These are phyloP conservation scores for Tetrapisispora namnaoensis DNA, from an alignment of 805 yeast genomes.

Conservation along the genomic window DNA sequence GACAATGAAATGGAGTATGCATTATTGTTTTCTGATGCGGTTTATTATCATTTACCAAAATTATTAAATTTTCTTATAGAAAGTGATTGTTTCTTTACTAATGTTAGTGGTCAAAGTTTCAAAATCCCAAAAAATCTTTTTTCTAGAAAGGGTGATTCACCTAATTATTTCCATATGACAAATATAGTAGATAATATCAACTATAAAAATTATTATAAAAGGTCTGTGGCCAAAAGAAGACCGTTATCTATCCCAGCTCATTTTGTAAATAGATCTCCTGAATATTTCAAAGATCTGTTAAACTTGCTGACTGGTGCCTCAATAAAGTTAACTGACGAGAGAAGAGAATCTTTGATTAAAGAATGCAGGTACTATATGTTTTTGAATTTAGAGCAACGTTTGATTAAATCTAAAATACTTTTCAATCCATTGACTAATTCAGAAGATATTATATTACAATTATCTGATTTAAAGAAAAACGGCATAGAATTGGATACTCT, in stretches of 20 bases:
- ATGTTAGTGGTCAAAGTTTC: constrained; percentile 52
- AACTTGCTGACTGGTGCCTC: constrained; percentile 46
- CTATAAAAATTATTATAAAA: constrained; percentile 33
- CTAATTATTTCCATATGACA: constrained; percentile 66
- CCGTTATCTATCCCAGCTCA: constrained; percentile 71
- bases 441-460: constrained; percentile 49
- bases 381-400: constrained; percentile 59
- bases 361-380: constrained; percentile 78
- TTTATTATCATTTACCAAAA: constrained; percentile 56
- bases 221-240: constrained; percentile 40
- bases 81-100: constrained; percentile 46
- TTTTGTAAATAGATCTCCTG: constrained; percentile 42
- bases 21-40: constrained; percentile 57
- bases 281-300: constrained; percentile 46
- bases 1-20: constrained; percentile 50
- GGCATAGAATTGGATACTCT: neutral
- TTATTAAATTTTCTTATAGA: constrained; percentile 40
- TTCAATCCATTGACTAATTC: constrained; percentile 41
- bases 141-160: constrained; percentile 53
- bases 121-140: constrained; percentile 49
- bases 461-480: constrained; percentile 30
- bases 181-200: constrained; percentile 43
- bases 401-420: constrained; percentile 43
- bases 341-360: constrained; percentile 45
- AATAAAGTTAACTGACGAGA: constrained; percentile 41